A percentile compares a stretch with the other conserved stretches of the same genome.
phyloP scores from a whole-genome alignment of 1,284 basidiomycete genomes.

The Anthracocystis walkeri region DNA sequence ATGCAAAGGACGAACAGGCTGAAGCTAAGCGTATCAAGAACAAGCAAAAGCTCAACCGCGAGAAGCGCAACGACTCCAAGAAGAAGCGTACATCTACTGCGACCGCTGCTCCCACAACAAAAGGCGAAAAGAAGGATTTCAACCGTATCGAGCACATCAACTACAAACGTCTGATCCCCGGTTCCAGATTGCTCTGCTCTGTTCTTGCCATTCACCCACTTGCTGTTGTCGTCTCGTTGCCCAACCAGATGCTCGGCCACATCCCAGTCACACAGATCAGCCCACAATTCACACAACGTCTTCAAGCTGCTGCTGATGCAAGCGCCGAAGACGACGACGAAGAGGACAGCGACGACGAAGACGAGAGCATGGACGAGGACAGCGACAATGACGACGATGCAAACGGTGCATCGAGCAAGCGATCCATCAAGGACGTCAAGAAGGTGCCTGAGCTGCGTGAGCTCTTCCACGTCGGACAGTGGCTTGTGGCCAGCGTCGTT shows the following conservation, averaged over 20 bases:
- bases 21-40: slow-evolving; percentile 46
- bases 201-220: slow-evolving; percentile 89
- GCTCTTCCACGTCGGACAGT: slow-evolving; percentile 87
- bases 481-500: slow-evolving; percentile 82
- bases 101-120: slow-evolving; percentile 8
- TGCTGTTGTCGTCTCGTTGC: slow-evolving; percentile 89
- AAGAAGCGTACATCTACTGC: slow-evolving; percentile 57
- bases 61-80: slow-evolving; percentile 66
- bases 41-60: slow-evolving; percentile 57
- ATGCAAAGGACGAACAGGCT: slow-evolving; percentile 40
- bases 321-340: slow-evolving; percentile 73
- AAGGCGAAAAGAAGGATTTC: slow-evolving; percentile 69
- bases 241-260: slow-evolving; percentile 93
- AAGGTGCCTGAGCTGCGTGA: slow-evolving; percentile 70
- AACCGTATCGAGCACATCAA: slow-evolving; percentile 89
- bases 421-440: slow-evolving; percentile 18
- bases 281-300: slow-evolving; percentile 79
- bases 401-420: slow-evolving; percentile 21
- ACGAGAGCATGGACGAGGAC: slow-evolving; percentile 24
- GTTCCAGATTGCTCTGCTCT: slow-evolving; percentile 88
- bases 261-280: slow-evolving; percentile 95
- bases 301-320: slow-evolving; percentile 71
- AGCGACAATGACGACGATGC: slow-evolving; percentile 70
- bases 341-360: slow-evolving; percentile 66
- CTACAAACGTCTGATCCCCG: slow-evolving; percentile 89